Conservation (phyloP, 352 stramenopile species). For the Achlya hypogyna region DNA sequence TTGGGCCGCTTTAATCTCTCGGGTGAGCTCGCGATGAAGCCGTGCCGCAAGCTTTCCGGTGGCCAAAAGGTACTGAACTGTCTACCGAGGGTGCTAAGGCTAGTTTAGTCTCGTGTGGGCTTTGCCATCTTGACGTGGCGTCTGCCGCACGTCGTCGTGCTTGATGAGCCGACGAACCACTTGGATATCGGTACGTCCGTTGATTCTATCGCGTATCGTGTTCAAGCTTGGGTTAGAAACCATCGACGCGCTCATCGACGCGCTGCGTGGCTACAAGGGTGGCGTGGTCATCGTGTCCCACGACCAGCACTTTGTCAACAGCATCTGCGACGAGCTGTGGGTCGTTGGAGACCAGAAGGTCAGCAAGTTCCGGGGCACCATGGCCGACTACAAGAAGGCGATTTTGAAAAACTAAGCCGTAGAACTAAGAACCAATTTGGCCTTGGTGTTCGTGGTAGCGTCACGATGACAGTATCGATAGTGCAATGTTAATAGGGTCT, state of each 20-base stretch:
- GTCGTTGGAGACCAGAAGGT: conserved; percentile 75
- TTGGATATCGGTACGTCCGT: conserved; percentile 86
- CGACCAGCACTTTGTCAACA: conserved; percentile 97
- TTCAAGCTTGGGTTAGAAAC: conserved; percentile 40
- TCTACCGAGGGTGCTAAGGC: too few species aligned
- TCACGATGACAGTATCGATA: too few species aligned
- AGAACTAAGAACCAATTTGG: too few species aligned
- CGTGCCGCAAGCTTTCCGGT: conserved; percentile 91
- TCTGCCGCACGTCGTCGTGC: conserved; percentile 92
- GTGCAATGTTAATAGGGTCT: too few species aligned
- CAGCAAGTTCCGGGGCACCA: conserved; percentile 59
- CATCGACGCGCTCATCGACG: conserved; percentile 91
- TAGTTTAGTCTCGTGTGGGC: conserved; percentile 56
- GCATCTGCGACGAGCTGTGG: conserved; percentile 92
- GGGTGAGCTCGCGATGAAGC: conserved; percentile 90
- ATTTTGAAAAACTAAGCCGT: conserved; percentile 49
- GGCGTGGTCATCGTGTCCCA: conserved; percentile 96
- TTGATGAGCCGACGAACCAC: conserved; percentile 97
- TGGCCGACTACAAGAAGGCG: conserved; percentile 74
- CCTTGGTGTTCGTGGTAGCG: not conserved
- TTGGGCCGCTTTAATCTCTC: conserved; percentile 95
- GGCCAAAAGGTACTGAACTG: conserved; percentile 92
- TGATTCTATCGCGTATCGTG: not conserved
- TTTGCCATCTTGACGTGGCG: conserved; percentile 94
- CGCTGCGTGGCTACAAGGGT: conserved; percentile 92